Evolutionary conservation across 1,284 basidiomycete genomes (phyloP), one percentile per base, ranked within the genome.

Genomic region (Bondarzewia mesenterica): DNA sequence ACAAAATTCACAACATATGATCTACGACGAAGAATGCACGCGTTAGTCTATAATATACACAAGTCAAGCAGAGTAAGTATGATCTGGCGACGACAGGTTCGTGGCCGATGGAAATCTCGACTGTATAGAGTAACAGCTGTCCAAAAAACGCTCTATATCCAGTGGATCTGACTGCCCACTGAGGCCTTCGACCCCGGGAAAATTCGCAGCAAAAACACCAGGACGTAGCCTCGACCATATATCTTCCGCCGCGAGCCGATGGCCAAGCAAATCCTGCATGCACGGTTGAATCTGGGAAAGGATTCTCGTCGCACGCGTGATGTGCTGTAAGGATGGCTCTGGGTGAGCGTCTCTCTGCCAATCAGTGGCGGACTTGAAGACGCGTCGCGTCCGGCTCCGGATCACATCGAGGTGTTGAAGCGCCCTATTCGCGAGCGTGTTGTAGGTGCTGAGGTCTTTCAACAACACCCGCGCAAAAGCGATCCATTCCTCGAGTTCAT

Each of bases 401-500:
- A 59, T 55, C 4, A 55, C 51, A 10, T 53, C 46, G 10, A 59
- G 12, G 21, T 53, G 49, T 8, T 51, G 49, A 23, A 59, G 46
- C n/a, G 58, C 58, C 20, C 48, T 57, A 6, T 36, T 27, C 5
- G 57, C 58, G 4, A 57, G 50, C 5, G 43, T 38, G 37, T 56
- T 58, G 8, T 50, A 40, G 20, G 53, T 39, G 20, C 41, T 43
- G 18, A 53, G 25, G 6, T 38, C 32, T 26, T 41, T 25, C 7
- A 58, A 44, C 44, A 59, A 25, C 25, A 48, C 48, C 26, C 50
- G 50, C 4, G 58, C 57, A 29, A 60, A 45, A 15, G 47, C 46
- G 20, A 60, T 55, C 58, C 58, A 60, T 27, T 57, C 56, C 41
- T 54, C 56, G 3, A 59, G 38, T 40, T 60, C 57, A 37, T 57